Evolutionary conservation across 2,329 filamentous ascomycete species (phyloP).

Genomic region (Tolypocladium capitatum): DNA sequence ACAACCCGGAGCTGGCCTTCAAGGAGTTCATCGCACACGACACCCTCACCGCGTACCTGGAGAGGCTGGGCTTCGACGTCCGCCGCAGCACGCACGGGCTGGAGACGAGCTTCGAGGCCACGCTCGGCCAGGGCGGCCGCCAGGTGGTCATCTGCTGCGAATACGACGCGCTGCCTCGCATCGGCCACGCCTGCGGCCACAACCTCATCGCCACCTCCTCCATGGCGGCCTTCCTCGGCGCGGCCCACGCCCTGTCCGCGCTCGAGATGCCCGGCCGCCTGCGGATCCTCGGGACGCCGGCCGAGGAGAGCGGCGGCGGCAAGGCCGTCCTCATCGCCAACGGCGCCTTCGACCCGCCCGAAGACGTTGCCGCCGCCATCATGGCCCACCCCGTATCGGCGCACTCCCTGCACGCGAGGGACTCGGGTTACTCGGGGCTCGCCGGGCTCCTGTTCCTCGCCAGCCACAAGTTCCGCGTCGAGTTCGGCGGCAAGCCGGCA

Average conservation of each 20-base stretch:
- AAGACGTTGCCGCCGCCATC: constrained; percentile 14
- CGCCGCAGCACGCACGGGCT: constrained; percentile 36
- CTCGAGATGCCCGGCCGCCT: constrained; percentile 20
- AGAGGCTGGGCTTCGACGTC: constrained; percentile 29
- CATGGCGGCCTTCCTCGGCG: constrained; percentile 25
- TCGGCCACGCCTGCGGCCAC: constrained; percentile 33
- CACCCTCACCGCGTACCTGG: constrained; percentile 29
- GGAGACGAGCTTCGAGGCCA: constrained; percentile 36
- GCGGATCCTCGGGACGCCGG: constrained; percentile 27
- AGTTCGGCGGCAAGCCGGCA: constrained; percentile 19
- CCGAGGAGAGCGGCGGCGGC: constrained; percentile 29
- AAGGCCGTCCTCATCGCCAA: constrained; percentile 18
- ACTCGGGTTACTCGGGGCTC: constrained; percentile 6
- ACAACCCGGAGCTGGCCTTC: constrained; percentile 36
- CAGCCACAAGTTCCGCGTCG: constrained; percentile 17
- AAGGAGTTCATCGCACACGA: constrained; percentile 39
- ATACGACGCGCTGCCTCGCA: constrained; percentile 33
- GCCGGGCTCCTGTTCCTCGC: constrained; percentile 18
- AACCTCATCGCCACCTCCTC: constrained; percentile 30
- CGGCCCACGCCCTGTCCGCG: constrained; percentile 18
- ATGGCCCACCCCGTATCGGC: constrained; percentile 14
- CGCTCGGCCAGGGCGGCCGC: constrained; percentile 26
- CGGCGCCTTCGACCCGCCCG: constrained; percentile 12
- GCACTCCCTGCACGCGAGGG: neutral
- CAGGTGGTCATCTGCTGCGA: constrained; percentile 30